Evolutionary conservation across 176 grass and related monocot genomes (phyloP).

Genomic region (Poa pratensis): DNA sequence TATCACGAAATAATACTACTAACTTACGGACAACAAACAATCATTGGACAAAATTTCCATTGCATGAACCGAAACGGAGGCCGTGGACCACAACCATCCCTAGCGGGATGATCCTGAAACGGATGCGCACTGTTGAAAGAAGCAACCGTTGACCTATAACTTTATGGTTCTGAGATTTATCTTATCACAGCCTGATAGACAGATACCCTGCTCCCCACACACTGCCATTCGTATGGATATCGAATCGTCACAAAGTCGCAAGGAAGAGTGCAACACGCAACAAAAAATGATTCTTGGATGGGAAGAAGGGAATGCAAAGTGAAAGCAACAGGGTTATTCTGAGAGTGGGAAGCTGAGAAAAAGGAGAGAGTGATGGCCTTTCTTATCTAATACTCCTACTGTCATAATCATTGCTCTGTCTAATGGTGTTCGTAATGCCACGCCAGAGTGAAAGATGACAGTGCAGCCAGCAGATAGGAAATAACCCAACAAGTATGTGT

Average conservation of each 20-base stretch:
- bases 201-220: not conserved
- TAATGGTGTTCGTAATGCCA: conserved; percentile 12
- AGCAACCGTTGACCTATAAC: not conserved
- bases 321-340: not conserved
- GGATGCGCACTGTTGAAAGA: not conserved
- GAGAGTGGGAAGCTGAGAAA: not conserved
- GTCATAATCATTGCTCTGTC: not conserved
- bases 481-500: not conserved
- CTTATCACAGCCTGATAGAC: not conserved
- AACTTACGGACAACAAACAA: too few relatives aligned
- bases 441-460: conserved; percentile 9
- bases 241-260: not conserved
- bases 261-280: conserved; percentile 21
- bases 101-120: not conserved
- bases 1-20: too few relatives aligned
- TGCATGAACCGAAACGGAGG: too few relatives aligned
- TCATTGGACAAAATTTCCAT: too few relatives aligned
- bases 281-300: not conserved
- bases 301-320: not conserved
- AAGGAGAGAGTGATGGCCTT: not conserved
- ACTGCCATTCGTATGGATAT: not conserved
- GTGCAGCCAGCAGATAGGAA: not conserved
- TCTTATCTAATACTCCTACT: not conserved
- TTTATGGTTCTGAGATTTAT: not conserved
- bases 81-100: too few relatives aligned